Percentiles rank a stretch among this genome's conserved stretches.
phyloP scores from a whole-genome alignment of 306 rosid genomes.

The Leucaena leucocephala region DNA sequence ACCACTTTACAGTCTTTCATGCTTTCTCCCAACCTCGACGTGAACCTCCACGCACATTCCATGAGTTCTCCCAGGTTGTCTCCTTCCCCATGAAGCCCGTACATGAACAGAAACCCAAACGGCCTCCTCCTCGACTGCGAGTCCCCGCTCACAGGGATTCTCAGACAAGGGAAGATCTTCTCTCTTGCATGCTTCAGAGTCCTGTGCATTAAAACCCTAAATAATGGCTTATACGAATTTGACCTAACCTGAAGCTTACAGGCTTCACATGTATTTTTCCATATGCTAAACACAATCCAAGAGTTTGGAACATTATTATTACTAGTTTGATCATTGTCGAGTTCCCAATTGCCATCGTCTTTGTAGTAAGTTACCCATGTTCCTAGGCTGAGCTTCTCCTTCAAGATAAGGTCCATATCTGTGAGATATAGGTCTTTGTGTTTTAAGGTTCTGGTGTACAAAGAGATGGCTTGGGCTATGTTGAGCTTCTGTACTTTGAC shows the following conservation, averaged over 20 bases:
- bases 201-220: conserved; percentile 45
- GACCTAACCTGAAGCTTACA: conserved; percentile 54
- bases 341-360: conserved; percentile 8
- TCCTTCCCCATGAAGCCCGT: conserved; percentile 75
- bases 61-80: conserved; percentile 63
- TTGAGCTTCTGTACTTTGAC: conserved; percentile 58
- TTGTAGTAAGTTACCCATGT: conserved; percentile 73
- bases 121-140: conserved; percentile 33
- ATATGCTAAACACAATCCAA: conserved; percentile 73
- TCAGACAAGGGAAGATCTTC: conserved; percentile 61
- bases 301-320: background rate
- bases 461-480: conserved; percentile 56
- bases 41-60: conserved; percentile 63
- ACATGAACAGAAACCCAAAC: conserved; percentile 56
- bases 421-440: conserved; percentile 58
- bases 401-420: conserved; percentile 65
- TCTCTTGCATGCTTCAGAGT: conserved; percentile 57
- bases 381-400: conserved; percentile 68
- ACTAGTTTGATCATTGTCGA: background rate
- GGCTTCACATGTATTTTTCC: conserved; percentile 61
- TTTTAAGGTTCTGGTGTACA: conserved; percentile 49
- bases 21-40: conserved; percentile 56
- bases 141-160: conserved; percentile 38
- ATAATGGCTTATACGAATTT: background rate
- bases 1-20: conserved; percentile 47